Conservation (phyloP, 306 rosid species). For the Lagenaria siceraria region DNA sequence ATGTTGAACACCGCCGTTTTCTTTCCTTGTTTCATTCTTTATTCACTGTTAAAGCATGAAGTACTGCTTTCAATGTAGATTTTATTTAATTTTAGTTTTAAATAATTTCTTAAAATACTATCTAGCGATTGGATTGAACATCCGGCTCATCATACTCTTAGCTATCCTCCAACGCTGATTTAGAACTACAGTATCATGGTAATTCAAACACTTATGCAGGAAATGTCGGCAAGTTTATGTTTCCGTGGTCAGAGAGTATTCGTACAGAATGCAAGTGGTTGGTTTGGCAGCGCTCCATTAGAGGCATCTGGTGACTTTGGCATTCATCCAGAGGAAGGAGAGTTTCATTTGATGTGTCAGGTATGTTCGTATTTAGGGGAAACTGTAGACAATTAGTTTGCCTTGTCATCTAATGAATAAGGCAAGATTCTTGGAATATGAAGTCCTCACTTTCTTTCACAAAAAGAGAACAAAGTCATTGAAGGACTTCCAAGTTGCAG, state of each 20-base stretch:
- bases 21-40: not conserved
- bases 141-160: not conserved
- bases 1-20: not conserved
- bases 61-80: not conserved
- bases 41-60: not conserved
- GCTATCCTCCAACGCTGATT: not conserved
- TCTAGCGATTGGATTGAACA: not conserved
- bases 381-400: not conserved
- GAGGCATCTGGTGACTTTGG: slow-evolving; percentile 98
- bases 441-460: not conserved
- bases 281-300: slow-evolving; percentile 80
- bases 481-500: not conserved
- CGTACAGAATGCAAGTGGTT: slow-evolving; percentile 81
- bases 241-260: slow-evolving; percentile 91
- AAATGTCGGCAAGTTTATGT: slow-evolving; percentile 55
- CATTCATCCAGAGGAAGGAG: slow-evolving; percentile 91
- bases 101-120: not conserved
- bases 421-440: not conserved
- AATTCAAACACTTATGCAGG: slow-evolving; percentile 35
- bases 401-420: not conserved
- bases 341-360: slow-evolving; percentile 92
- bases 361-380: slow-evolving; percentile 18
- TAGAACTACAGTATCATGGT: not conserved
- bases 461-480: not conserved
- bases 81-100: not conserved